Base-by-base conservation (phyloP, 192 early-diverging fungal genomes). In the Rhizoclosmatium globosum region DNA sequence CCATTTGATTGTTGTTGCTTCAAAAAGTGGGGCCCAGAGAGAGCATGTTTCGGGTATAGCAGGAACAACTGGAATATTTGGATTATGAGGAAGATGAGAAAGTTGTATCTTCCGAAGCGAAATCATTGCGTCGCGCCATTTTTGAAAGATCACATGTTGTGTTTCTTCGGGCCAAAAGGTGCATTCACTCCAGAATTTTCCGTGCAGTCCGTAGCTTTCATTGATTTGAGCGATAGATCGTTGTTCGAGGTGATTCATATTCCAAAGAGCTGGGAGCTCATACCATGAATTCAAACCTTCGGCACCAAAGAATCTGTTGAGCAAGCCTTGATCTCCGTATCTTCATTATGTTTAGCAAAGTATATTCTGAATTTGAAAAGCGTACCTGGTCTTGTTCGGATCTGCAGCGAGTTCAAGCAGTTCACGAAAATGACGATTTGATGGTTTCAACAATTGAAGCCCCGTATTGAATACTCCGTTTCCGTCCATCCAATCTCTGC, bases 101-200 rank as follows among this genome's bases (percentile, higher is more conserved):
- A 65, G 17, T 39, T 72, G 71, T 13, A 59, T 41, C 43, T 23
- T 19, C n/a, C 71, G 47, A 3, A 43, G 13, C n/a, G 19, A 15
- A 7, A 17, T 17, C 53, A 72, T 68, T 21, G 67, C 39, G 9
- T 68, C 42, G 7, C 21, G 17, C 71, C 53, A 72, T 9, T 42
- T 11, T 7, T 23, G 7, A 58, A 72, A 59, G 21, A 59, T 19
- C 39, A 39, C 13, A 11, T 9, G 38, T 58, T 9, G 9, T 2
- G 71, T 19, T 17, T 9, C 53, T 2, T 13, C 71, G 7, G 21
- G 38, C 71, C 53, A 42, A 43, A 72, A 59, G 23, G 17, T 19
- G 53, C 67, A 68, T 46, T 68, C 67, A 68, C 42, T 46, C 67
- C 67, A 68, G 19, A 46, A 68, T 39, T 68, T 68, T 19, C 47